Evolutionary conservation across 1,284 basidiomycete species (phyloP).

Genomic region (Ceratobasidium theobromae): DNA sequence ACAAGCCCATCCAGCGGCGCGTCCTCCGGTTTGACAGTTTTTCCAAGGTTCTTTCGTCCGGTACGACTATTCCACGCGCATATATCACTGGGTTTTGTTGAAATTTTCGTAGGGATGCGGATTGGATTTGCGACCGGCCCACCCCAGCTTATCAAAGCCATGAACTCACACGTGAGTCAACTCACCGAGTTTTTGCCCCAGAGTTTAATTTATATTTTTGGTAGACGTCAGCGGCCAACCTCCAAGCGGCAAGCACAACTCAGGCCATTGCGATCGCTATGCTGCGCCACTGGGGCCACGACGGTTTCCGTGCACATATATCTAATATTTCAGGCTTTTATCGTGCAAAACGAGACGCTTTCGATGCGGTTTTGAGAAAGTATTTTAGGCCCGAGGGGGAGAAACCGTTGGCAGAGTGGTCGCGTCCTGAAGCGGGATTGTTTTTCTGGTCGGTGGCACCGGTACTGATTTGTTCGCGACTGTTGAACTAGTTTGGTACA

Average conservation of each 20-base stretch:
- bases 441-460: conserved; percentile 72
- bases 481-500: conserved; percentile 41
- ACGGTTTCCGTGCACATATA: conserved; percentile 76
- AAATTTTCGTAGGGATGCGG: conserved; percentile 48
- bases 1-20: conserved; percentile 53
- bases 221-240: conserved; percentile 70
- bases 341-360: conserved; percentile 72
- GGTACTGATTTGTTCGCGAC: conserved; percentile 36
- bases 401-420: conserved; percentile 79
- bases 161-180: conserved; percentile 66
- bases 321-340: conserved; percentile 77
- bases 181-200: not conserved
- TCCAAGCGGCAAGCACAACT: conserved; percentile 77
- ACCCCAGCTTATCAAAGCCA: conserved; percentile 65
- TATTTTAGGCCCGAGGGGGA: conserved; percentile 51
- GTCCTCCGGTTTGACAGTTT: conserved; percentile 86
- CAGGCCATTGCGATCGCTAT: conserved; percentile 75
- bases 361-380: conserved; percentile 72
- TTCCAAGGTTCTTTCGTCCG: conserved; percentile 84
- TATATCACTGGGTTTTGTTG: not conserved
- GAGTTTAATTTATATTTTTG: not conserved
- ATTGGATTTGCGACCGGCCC: conserved; percentile 86
- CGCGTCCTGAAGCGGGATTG: conserved; percentile 84
- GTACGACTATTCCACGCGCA: conserved; percentile 45
- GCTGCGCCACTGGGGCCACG: conserved; percentile 74